Percentiles rank a stretch among this genome's conserved stretches.
Evolutionary conservation across 2,329 filamentous ascomycete genomes (phyloP).

Genomic region (Xylaria sp.): DNA sequence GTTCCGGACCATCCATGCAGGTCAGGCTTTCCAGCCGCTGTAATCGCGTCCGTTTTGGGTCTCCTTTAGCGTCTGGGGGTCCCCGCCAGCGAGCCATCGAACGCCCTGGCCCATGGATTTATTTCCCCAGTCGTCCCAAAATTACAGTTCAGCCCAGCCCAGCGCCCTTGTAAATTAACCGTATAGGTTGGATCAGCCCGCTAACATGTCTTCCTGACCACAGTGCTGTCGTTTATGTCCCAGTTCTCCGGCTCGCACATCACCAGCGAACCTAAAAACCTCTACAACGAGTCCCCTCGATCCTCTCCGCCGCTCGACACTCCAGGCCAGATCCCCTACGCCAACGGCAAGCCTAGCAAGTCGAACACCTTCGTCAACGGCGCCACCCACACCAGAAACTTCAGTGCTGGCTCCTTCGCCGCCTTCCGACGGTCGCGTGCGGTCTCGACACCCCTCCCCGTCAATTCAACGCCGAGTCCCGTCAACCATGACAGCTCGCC

Average conservation of each 20-base stretch:
- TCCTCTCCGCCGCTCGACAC: slow-evolving; percentile 27
- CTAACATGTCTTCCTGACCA: slow-evolving; percentile 38
- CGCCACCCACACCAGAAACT: slow-evolving; percentile 17
- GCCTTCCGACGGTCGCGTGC: slow-evolving; percentile 30
- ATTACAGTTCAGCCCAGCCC: no score
- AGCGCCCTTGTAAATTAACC: slow-evolving; percentile 8
- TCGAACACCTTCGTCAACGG: not conserved
- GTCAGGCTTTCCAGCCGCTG: no score
- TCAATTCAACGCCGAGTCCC: slow-evolving; percentile 27
- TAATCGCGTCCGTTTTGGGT: no score
- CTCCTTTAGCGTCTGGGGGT: not conserved
- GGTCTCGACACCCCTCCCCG: slow-evolving; percentile 29
- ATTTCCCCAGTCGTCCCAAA: slow-evolving; percentile 5
- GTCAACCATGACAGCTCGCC: slow-evolving; percentile 45
- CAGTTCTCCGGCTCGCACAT: slow-evolving; percentile 63
- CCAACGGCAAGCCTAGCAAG: slow-evolving; percentile 20
- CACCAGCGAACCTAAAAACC: slow-evolving; percentile 41
- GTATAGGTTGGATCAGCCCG: slow-evolving; percentile 29
- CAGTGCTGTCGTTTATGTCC: slow-evolving; percentile 89
- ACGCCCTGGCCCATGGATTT: not conserved
- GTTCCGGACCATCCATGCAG: no score
- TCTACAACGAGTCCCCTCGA: slow-evolving; percentile 30
- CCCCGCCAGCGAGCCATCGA: no score
- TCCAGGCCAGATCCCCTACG: slow-evolving; percentile 5
- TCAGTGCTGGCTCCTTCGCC: slow-evolving; percentile 27